A percentile compares a stretch with the other conserved stretches of the same genome.
Conservation (phyloP, 1,139 yeast species). For the Maudiozyma humilis region DNA sequence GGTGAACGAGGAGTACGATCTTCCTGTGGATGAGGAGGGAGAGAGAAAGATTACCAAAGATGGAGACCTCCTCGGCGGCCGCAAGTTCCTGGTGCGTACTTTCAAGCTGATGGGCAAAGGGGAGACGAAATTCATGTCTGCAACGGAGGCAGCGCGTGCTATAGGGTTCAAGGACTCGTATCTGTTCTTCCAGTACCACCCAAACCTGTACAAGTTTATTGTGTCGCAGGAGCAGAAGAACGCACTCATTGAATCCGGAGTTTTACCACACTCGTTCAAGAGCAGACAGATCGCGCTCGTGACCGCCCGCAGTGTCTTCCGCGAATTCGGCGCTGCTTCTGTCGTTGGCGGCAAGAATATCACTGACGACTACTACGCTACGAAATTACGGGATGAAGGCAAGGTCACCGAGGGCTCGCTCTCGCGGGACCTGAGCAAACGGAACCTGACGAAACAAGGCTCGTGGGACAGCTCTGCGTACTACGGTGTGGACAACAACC, state of each 20-base stretch:
- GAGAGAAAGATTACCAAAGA: conserved; percentile 58
- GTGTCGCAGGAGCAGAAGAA: conserved; percentile 72
- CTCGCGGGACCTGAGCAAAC: conserved; percentile 45
- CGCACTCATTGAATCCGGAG: conserved; percentile 71
- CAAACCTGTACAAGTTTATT: conserved; percentile 58
- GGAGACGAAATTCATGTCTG: conserved; percentile 69
- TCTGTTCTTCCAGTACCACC: conserved; percentile 78
- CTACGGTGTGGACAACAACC: conserved; percentile 12
- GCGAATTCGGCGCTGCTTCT: conserved; percentile 87
- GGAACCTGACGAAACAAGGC: conserved; percentile 2
- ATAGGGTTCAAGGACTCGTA: conserved; percentile 94
- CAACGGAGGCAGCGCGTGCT: conserved; percentile 92
- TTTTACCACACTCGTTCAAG: conserved; percentile 84
- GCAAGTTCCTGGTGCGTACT: conserved; percentile 72
- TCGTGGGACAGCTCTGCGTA: conserved; percentile 12
- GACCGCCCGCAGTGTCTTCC: conserved; percentile 79
- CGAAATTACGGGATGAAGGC: conserved; percentile 60
- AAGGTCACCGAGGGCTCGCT: conserved; percentile 62
- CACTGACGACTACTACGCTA: conserved; percentile 84
- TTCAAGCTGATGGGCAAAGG: conserved; percentile 75
- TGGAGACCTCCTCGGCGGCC: conserved; percentile 68
- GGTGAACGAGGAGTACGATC: conserved; percentile 68
- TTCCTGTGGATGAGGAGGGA: conserved; percentile 79
- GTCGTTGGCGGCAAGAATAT: conserved; percentile 74
- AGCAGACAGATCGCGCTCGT: conserved; percentile 86